These are phyloP conservation scores for Tritrichomonas foetus DNA, from an alignment of 208 protist species.

Conservation along the genomic window DNA sequence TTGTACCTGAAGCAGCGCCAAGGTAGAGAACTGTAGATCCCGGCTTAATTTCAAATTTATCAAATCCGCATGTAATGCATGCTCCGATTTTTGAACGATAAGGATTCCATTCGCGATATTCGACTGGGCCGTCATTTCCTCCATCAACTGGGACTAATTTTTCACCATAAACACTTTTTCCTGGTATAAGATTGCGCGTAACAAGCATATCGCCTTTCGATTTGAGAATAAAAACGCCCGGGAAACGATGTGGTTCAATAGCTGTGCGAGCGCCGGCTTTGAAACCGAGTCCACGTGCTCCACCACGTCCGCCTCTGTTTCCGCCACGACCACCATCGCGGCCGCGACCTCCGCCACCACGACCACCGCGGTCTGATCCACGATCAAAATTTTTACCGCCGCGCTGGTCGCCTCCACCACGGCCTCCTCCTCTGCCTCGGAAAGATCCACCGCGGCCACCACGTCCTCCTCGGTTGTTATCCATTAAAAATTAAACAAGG, in stretches of 20 bases:
- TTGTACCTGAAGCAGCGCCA: slow-evolving; percentile 99
- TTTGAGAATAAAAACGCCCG: slow-evolving; percentile 93
- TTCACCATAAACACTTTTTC: slow-evolving; percentile 98
- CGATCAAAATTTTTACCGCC: slow-evolving; percentile 20
- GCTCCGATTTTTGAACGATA: slow-evolving; percentile 99
- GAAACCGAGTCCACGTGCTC: slow-evolving; percentile 49
- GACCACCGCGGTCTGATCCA: slow-evolving; percentile 59
- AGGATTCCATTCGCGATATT: slow-evolving; percentile 99
- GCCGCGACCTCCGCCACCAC: slow-evolving; percentile 26
- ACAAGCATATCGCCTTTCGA: slow-evolving; percentile 94
- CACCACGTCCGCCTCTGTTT: slow-evolving; percentile 31
- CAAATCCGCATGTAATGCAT: slow-evolving; percentile 92
- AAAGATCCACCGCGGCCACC: neutral
- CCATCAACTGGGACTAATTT: slow-evolving; percentile 57
- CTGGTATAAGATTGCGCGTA: slow-evolving; percentile 93
- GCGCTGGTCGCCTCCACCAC: neutral
- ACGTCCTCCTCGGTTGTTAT: neutral
- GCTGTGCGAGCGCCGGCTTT: slow-evolving; percentile 82
- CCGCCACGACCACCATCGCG: neutral
- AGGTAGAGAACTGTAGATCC: slow-evolving; percentile 99
- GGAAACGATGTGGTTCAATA: slow-evolving; percentile 89
- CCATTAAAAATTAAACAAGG: no score
- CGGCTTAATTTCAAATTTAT: slow-evolving; percentile 92
- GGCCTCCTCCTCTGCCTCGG: neutral
- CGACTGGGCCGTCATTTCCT: slow-evolving; percentile 71